Evolutionary conservation across 2,329 filamentous ascomycete species (phyloP).

Genomic region (Pseudocercospora fijiensis): DNA sequence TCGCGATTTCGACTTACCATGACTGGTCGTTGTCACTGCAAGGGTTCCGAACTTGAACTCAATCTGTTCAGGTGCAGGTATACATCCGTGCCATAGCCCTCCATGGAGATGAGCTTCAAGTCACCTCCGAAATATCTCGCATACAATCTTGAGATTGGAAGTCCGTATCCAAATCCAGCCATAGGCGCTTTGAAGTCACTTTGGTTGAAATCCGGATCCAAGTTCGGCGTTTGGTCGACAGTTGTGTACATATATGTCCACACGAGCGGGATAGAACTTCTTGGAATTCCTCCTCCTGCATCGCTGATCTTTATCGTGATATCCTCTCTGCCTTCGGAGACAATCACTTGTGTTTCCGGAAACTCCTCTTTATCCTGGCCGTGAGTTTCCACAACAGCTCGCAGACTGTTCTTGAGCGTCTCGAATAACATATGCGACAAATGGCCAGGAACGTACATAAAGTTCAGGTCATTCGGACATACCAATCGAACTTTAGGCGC

Average conservation of each 20-base stretch:
- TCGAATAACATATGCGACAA: constrained; percentile 99
- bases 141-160: constrained; percentile 91
- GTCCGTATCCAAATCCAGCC: constrained; percentile 97
- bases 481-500: constrained; percentile 95
- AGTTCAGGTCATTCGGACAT: constrained; percentile 80
- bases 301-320: constrained; percentile 99
- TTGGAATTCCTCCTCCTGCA: constrained; percentile 91
- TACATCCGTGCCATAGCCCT: constrained; percentile 98
- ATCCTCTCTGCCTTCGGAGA: constrained; percentile 95
- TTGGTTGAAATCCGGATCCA: constrained; percentile 98
- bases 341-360: constrained; percentile 93
- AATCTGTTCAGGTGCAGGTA: constrained; percentile 97
- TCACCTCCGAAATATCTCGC: constrained; percentile 97
- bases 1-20: constrained; percentile 65
- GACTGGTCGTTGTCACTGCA: constrained; percentile 90
- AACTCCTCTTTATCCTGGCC: constrained; percentile 95
- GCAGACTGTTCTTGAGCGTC: constrained; percentile 95
- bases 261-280: constrained; percentile 91
- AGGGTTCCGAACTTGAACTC: constrained; percentile 89
- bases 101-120: constrained; percentile 97
- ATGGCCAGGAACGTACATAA: constrained; percentile 99
- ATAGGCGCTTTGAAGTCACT: constrained; percentile 99
- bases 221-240: constrained; percentile 87
- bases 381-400: constrained; percentile 92
- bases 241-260: constrained; percentile 99